Evolutionary conservation across 2,329 filamentous ascomycete species (phyloP).

Genomic region (Peltaster fructicola): DNA sequence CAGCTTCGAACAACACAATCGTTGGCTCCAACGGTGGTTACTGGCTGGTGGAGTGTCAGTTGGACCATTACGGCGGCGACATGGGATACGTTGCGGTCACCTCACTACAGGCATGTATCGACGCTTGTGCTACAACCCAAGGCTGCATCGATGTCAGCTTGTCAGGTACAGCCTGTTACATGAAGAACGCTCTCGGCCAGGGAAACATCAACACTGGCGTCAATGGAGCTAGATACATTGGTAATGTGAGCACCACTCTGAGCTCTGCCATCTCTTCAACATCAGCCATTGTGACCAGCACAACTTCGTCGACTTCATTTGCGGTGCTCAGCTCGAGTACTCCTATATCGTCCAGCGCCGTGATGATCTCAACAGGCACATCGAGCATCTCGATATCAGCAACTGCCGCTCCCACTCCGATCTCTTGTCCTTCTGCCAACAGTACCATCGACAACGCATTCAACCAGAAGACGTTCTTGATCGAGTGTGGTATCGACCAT

Average conservation of each 20-base stretch:
- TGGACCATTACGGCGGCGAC: slow-evolving; percentile 17
- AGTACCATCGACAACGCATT: slow-evolving; percentile 8
- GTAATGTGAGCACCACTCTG: neutral
- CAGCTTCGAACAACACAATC: slow-evolving; percentile 8
- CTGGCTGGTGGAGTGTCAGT: slow-evolving; percentile 15
- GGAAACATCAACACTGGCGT: slow-evolving; percentile 2
- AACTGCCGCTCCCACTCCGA: slow-evolving; percentile 7
- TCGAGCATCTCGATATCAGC: slow-evolving; percentile 5
- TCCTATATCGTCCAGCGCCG: slow-evolving; percentile 2
- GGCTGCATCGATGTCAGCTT: slow-evolving; percentile 12
- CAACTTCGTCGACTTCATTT: slow-evolving; percentile 1
- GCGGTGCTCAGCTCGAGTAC: slow-evolving; percentile 1
- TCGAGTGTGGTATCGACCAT: slow-evolving; percentile 17
- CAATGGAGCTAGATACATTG: neutral
- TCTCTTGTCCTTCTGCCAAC: slow-evolving; percentile 10
- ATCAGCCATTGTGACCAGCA: neutral
- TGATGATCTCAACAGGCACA: slow-evolving; percentile 3
- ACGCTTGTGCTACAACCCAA: slow-evolving; percentile 10
- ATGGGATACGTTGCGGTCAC: slow-evolving; percentile 9
- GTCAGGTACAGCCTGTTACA: slow-evolving; percentile 14
- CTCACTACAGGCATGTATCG: slow-evolving; percentile 10
- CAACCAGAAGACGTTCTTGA: slow-evolving; percentile 10
- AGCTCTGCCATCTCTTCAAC: neutral
- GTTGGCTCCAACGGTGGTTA: slow-evolving; percentile 6
- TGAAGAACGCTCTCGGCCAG: slow-evolving; percentile 11